A percentile compares a stretch with the other conserved stretches of the same genome.
phyloP scores from a whole-genome alignment of 176 grass and related monocot genomes.

The Oryza brachyantha region DNA sequence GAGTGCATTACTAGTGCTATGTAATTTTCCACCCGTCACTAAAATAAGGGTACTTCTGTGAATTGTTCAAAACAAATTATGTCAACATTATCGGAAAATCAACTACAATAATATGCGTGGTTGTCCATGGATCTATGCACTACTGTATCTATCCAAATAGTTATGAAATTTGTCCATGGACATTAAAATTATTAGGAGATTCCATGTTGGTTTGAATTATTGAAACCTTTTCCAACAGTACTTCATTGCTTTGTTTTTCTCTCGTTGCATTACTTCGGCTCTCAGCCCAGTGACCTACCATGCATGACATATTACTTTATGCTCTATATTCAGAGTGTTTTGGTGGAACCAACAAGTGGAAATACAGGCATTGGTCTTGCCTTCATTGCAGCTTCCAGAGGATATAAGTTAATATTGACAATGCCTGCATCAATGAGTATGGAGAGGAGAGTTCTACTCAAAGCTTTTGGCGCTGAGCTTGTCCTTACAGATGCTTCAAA shows the following conservation, averaged over 20 bases:
- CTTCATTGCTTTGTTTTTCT: neutral
- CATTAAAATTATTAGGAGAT: neutral
- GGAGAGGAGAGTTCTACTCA: constrained; percentile 85
- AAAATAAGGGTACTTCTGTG: neutral
- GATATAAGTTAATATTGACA: constrained; percentile 87
- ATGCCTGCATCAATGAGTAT: constrained; percentile 98
- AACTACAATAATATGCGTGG: neutral
- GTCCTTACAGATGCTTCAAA: constrained; percentile 88
- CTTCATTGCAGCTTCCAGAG: constrained; percentile 91
- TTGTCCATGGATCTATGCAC: neutral
- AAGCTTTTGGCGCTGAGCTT: constrained; percentile 90
- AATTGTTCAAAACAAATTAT: neutral
- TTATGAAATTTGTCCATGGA: neutral
- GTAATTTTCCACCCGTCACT: neutral
- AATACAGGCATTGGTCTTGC: constrained; percentile 96
- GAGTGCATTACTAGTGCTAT: neutral
- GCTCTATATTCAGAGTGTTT: constrained; percentile 50
- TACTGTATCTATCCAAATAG: neutral
- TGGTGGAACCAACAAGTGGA: constrained; percentile 95
- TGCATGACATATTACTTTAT: neutral
- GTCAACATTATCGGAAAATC: neutral
- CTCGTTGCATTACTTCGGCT: neutral
- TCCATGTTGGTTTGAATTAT: neutral
- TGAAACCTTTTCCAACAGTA: neutral
- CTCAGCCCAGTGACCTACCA: neutral